These are phyloP conservation scores for Ceratobasidium sp. DNA, from an alignment of 1,284 basidiomycete genomes.

Conservation along the genomic window DNA sequence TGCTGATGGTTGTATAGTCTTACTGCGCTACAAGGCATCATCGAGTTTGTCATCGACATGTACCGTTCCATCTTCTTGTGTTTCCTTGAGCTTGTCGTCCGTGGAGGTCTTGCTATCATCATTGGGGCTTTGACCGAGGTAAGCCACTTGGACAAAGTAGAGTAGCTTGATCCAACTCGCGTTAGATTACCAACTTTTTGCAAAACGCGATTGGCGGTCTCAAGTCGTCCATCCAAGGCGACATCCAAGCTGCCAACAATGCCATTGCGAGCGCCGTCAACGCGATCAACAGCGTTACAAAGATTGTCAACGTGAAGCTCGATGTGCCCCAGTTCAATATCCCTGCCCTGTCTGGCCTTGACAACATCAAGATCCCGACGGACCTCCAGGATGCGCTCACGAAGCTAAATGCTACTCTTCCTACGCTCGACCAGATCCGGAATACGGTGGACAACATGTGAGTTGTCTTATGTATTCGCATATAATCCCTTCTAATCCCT, in stretches of 20 bases:
- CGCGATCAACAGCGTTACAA: conserved; percentile 74
- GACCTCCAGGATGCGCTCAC: conserved; percentile 75
- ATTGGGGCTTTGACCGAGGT: conserved; percentile 84
- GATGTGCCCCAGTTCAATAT: conserved; percentile 71
- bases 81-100: conserved; percentile 87
- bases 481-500: conserved; percentile 6
- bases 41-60: conserved; percentile 89
- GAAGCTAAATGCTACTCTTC: conserved; percentile 80
- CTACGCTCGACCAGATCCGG: conserved; percentile 78
- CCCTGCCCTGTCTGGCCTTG: conserved; percentile 72
- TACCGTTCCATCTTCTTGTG: conserved; percentile 93
- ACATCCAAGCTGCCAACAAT: conserved; percentile 71
- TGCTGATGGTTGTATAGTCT: conserved; percentile 54
- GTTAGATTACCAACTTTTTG: conserved; percentile 73
- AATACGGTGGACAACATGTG: conserved; percentile 74
- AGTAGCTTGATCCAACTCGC: neutral
- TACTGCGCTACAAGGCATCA: conserved; percentile 82
- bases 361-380: conserved; percentile 83
- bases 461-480: conserved; percentile 49
- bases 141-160: conserved; percentile 48
- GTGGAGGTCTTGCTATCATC: conserved; percentile 78
- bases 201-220: conserved; percentile 65
- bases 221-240: conserved; percentile 71
- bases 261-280: conserved; percentile 70
- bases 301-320: conserved; percentile 65